Conservation (phyloP, 2,329 filamentous ascomycete species). For the Pyricularia sp. region DNA sequence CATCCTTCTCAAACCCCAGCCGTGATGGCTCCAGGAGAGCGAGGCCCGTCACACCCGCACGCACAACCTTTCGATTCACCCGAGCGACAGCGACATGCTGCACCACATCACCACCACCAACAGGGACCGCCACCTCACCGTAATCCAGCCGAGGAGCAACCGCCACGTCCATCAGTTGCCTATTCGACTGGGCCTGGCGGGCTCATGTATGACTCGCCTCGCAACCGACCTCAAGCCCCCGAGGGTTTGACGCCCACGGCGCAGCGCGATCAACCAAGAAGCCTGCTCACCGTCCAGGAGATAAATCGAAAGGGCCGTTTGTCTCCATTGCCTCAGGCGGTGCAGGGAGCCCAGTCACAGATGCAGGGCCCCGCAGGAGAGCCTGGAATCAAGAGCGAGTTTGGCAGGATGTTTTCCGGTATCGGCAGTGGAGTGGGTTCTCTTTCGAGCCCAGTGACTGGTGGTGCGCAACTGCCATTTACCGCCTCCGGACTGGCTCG, state of each 20-base stretch:
- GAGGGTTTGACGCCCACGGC: conserved; percentile 37
- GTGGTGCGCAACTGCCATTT: conserved; percentile 31
- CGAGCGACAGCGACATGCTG: conserved; percentile 32
- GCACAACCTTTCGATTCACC: conserved; percentile 34
- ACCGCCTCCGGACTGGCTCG: conserved; percentile 30
- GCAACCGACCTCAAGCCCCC: conserved; percentile 26
- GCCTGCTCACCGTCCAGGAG: conserved; percentile 66
- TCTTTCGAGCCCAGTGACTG: conserved; percentile 37
- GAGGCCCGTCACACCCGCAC: conserved; percentile 17
- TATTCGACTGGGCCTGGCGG: conserved; percentile 26
- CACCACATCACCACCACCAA: conserved; percentile 21
- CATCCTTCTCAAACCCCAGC: conserved; percentile 20
- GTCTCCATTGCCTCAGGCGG: conserved; percentile 83
- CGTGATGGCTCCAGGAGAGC: conserved; percentile 3
- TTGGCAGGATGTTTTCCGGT: conserved; percentile 91
- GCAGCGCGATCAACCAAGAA: conserved; percentile 41
- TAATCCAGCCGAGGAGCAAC: conserved; percentile 29
- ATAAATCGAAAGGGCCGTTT: conserved; percentile 70
- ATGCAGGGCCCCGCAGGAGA: conserved; percentile 67
- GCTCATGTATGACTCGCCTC: conserved; percentile 28
- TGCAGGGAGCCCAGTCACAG: conserved; percentile 79
- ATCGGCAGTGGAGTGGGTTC: conserved; percentile 50
- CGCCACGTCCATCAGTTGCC: conserved; percentile 35
- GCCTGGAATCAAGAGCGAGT: conserved; percentile 85
- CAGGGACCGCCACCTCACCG: conserved; percentile 19